phyloP scores from a whole-genome alignment of 2,329 filamentous ascomycete genomes.

The Alternaria arborescens region DNA sequence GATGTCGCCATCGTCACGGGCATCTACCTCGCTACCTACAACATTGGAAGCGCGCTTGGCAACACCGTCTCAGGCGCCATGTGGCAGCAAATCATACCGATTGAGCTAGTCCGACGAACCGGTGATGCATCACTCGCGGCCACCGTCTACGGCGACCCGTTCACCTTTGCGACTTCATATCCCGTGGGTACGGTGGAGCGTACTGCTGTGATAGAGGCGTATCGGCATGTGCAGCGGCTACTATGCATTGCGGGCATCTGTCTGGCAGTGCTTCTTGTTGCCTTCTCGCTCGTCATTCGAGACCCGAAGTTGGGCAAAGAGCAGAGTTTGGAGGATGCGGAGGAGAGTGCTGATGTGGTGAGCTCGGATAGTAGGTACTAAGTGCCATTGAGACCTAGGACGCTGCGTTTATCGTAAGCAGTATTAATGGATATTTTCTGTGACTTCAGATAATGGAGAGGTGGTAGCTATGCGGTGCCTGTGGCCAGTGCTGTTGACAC shows the following conservation, averaged over 20 bases:
- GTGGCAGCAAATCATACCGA: slow-evolving; percentile 64
- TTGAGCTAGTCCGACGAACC: slow-evolving; percentile 52
- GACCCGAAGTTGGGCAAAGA: slow-evolving; percentile 58
- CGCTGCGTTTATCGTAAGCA: neutral
- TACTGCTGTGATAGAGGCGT: slow-evolving; percentile 55
- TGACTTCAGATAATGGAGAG: neutral
- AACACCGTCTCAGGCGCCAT: slow-evolving; percentile 69
- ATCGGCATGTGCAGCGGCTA: slow-evolving; percentile 57
- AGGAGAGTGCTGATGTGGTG: slow-evolving; percentile 22
- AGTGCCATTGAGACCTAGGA: neutral
- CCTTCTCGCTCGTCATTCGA: slow-evolving; percentile 56
- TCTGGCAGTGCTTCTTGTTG: slow-evolving; percentile 57
- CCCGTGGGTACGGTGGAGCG: slow-evolving; percentile 57
- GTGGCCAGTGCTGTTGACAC: neutral
- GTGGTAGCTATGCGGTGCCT: neutral
- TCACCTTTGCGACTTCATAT: slow-evolving; percentile 48
- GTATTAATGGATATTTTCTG: neutral
- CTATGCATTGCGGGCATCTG: slow-evolving; percentile 63
- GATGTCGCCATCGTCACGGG: slow-evolving; percentile 71
- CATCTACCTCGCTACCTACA: slow-evolving; percentile 70
- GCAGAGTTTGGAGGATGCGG: slow-evolving; percentile 57
- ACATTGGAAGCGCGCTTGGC: slow-evolving; percentile 68
- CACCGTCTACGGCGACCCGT: slow-evolving; percentile 54
- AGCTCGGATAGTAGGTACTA: neutral
- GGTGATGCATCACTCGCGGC: slow-evolving; percentile 55